Percentiles rank a stretch among this genome's conserved stretches.
These are phyloP conservation scores for Plasmodium yoelii DNA, from an alignment of 169 alveolate genomes.

Conservation along the genomic window DNA sequence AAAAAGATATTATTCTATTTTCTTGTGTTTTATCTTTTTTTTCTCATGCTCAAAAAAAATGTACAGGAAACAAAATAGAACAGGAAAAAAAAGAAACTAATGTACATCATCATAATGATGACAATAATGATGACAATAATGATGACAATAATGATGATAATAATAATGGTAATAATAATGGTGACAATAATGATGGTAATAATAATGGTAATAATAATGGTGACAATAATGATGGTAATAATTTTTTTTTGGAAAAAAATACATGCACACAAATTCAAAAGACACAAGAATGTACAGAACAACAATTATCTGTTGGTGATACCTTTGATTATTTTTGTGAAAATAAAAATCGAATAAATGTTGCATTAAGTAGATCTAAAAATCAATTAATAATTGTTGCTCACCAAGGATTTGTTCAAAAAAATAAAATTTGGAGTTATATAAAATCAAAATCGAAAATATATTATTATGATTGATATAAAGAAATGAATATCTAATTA, in stretches of 20 bases:
- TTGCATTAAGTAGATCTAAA: conserved; percentile 66
- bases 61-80: not conserved
- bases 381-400: conserved; percentile 73
- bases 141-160: too few species aligned
- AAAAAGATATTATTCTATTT: conserved; percentile 54
- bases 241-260: not conserved
- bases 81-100: too few species aligned
- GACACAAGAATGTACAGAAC: not conserved
- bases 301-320: not conserved
- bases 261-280: not conserved
- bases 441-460: conserved; percentile 25
- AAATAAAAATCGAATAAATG: conserved; percentile 64
- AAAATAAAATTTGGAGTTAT: conserved; percentile 55
- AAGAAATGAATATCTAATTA: not conserved
- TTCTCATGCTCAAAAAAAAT: not conserved
- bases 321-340: conserved; percentile 22
- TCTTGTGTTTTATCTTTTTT: conserved; percentile 31
- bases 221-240: too few species aligned
- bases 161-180: too few species aligned
- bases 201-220: too few species aligned
- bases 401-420: conserved; percentile 54
- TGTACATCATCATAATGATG: too few species aligned
- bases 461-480: conserved; percentile 21
- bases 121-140: too few species aligned
- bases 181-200: too few species aligned